Evolutionary conservation across 192 early-diverging fungal genomes (phyloP).

Genomic region (Bifiguratus adelaidae): DNA sequence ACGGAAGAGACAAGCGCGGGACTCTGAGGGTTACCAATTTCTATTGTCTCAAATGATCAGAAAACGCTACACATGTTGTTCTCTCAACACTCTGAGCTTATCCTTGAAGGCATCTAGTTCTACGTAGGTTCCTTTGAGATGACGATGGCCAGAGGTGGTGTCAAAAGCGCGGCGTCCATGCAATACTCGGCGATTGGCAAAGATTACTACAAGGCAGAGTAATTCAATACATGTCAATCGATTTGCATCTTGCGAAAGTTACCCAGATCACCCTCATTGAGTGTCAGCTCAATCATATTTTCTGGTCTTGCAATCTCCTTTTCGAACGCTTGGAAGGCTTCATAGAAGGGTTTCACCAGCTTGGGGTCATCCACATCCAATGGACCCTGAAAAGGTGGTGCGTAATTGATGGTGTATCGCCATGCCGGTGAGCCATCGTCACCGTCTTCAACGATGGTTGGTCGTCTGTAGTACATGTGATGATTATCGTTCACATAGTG

Average conservation of each 20-base stretch:
- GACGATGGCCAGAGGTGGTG: conserved; percentile 52
- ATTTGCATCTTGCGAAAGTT: background rate
- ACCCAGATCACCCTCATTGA: conserved; percentile 54
- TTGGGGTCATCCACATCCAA: conserved; percentile 29
- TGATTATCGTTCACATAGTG: conserved; percentile 75
- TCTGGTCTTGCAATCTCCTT: conserved; percentile 41
- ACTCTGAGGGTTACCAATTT: too few species aligned
- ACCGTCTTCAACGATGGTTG: conserved; percentile 45
- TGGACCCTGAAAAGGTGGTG: conserved; percentile 81
- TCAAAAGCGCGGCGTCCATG: conserved; percentile 73
- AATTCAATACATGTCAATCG: background rate
- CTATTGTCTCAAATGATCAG: too few species aligned
- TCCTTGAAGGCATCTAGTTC: conserved; percentile 48
- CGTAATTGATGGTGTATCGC: conserved; percentile 54
- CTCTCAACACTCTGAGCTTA: conserved; percentile 21
- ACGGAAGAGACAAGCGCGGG: too few species aligned
- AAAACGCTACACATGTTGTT: background rate
- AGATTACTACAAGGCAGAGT: conserved; percentile 33
- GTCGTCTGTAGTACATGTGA: conserved; percentile 56
- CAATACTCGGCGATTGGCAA: conserved; percentile 68
- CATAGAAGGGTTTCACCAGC: conserved; percentile 45
- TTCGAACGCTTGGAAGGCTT: conserved; percentile 50
- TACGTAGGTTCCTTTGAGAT: conserved; percentile 61
- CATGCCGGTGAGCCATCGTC: conserved; percentile 17
- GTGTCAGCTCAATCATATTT: conserved; percentile 41